Evolutionary conservation across 2,329 filamentous ascomycete genomes (phyloP).

Genomic region (Alternaria infectoria): DNA sequence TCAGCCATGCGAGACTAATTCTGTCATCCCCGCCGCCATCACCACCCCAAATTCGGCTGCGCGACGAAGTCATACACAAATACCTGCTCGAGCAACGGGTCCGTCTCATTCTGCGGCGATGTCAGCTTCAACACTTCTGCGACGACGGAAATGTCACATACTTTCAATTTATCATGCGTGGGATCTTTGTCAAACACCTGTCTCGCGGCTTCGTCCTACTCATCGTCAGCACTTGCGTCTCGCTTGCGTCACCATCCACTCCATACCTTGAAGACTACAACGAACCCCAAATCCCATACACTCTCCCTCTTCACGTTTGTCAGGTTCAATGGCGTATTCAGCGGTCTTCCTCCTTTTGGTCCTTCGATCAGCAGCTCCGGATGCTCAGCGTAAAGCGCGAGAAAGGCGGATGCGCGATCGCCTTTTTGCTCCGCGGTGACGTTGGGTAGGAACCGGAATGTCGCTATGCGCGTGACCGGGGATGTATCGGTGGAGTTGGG

Average conservation of each 20-base stretch:
- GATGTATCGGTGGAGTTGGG: background rate
- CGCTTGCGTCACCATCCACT: background rate
- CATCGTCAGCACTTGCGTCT: background rate
- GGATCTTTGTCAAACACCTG: constrained; percentile 29
- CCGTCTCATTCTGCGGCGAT: constrained; percentile 28
- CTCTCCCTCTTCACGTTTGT: constrained; percentile 31
- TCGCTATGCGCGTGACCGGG: constrained; percentile 31
- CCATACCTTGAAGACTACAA: constrained; percentile 33
- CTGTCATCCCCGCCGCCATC: no score
- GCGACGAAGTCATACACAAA: constrained; percentile 39
- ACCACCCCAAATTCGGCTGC: constrained; percentile 33
- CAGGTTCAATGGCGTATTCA: constrained; percentile 28
- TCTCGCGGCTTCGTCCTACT: constrained; percentile 27
- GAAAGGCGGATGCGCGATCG: constrained; percentile 30
- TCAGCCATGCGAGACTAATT: no score
- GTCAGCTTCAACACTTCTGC: background rate
- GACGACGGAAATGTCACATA: background rate
- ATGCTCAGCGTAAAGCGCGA: constrained; percentile 28
- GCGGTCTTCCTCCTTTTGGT: constrained; percentile 27
- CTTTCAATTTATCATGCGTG: constrained; percentile 34
- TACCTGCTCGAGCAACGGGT: constrained; percentile 31
- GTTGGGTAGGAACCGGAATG: constrained; percentile 25
- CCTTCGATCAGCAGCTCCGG: constrained; percentile 19
- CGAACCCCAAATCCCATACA: constrained; percentile 34
- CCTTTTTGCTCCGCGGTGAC: constrained; percentile 27